phyloP scores from a whole-genome alignment of 139 green algal species.

The Choricystis sp. region DNA sequence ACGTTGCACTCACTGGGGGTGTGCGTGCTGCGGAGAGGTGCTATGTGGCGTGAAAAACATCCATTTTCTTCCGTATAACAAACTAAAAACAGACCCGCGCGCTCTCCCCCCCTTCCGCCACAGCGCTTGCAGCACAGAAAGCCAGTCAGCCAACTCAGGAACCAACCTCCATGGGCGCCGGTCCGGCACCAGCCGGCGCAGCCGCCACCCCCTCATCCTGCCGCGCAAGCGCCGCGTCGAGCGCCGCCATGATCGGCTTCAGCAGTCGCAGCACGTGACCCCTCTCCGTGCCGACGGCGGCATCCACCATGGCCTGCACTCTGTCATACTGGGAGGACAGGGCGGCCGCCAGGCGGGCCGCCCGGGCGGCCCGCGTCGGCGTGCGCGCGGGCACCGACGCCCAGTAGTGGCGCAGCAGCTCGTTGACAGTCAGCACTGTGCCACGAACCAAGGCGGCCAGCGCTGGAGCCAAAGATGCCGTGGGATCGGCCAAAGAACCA shows the following conservation, averaged over 20 bases:
- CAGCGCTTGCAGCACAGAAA: too few relatives aligned
- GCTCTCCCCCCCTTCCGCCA: too few relatives aligned
- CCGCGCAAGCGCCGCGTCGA: neutral
- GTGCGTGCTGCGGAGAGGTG: too few relatives aligned
- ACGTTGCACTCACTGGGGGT: too few relatives aligned
- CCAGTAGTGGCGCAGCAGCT: neutral
- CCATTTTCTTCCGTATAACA: too few relatives aligned
- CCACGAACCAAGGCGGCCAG: neutral
- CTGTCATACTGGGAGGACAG: neutral
- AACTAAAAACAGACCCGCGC: too few relatives aligned
- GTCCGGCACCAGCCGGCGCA: neutral
- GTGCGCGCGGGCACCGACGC: neutral
- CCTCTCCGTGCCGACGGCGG: neutral
- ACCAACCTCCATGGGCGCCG: neutral
- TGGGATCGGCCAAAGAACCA: neutral
- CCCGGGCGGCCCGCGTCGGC: too few relatives aligned
- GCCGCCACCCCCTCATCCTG: neutral
- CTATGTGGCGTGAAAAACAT: too few relatives aligned
- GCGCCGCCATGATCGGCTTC: neutral
- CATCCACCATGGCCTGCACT: neutral
- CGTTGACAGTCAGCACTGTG: neutral
- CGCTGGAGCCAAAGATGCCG: neutral
- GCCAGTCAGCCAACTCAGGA: neutral
- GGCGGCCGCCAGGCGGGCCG: neutral
- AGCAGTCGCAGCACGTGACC: neutral